phyloP scores from a whole-genome alignment of 1,139 yeast genomes.

The Diutina ranongensis region DNA sequence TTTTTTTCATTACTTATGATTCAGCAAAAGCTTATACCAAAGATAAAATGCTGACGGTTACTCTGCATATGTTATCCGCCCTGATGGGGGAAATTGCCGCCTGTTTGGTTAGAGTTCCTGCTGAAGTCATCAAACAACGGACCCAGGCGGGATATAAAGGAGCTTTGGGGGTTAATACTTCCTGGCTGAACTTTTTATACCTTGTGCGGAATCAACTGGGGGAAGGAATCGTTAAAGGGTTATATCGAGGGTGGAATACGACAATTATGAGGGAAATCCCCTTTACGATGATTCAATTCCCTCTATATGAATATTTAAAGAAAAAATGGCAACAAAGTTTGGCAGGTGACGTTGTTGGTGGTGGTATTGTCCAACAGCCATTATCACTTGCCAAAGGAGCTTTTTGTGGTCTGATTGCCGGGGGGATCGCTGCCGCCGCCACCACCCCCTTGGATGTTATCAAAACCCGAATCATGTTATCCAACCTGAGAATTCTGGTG shows the following conservation, averaged over 20 bases:
- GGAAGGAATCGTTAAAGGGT: constrained; percentile 66
- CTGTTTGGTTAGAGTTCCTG: constrained; percentile 89
- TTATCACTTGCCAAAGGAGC: constrained; percentile 74
- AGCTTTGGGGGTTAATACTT: constrained; percentile 43
- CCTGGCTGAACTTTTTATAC: constrained; percentile 53
- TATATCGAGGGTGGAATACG: constrained; percentile 88
- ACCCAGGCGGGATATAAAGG: constrained; percentile 59
- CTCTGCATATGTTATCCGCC: constrained; percentile 74
- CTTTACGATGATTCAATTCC: constrained; percentile 90
- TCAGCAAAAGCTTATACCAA: constrained; percentile 48
- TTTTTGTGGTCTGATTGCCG: constrained; percentile 87
- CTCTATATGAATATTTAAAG: constrained; percentile 79
- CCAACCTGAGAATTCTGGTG: constrained; percentile 38
- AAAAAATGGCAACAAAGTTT: constrained; percentile 26
- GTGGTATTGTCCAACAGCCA: constrained; percentile 11
- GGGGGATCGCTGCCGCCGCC: constrained; percentile 86
- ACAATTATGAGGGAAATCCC: constrained; percentile 94
- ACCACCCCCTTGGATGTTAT: constrained; percentile 92
- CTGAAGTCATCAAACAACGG: constrained; percentile 90
- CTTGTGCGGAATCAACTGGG: constrained; percentile 49
- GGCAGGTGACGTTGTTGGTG: neutral
- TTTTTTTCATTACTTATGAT: constrained; percentile 86
- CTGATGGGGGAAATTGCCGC: constrained; percentile 89
- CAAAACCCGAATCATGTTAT: constrained; percentile 84
- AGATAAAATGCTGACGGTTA: constrained; percentile 17